phyloP scores from a whole-genome alignment of 2,329 filamentous ascomycete species.

The Botryotinia convoluta region DNA sequence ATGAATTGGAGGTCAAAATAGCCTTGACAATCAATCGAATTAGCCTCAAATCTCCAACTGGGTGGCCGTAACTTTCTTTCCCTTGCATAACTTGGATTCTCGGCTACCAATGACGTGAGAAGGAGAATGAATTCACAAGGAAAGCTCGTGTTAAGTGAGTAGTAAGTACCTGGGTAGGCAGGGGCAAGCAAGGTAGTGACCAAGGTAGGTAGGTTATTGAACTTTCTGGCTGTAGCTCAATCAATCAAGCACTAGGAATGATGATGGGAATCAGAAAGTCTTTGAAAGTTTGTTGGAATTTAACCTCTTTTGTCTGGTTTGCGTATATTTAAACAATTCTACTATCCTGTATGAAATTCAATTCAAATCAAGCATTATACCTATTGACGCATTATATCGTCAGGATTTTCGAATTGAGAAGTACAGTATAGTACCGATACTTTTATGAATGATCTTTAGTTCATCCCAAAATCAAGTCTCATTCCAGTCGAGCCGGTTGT shows the following conservation, averaged over 20 bases:
- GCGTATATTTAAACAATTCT: not conserved
- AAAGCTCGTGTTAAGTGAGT: not conserved
- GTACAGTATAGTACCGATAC: not conserved
- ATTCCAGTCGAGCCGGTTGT: not conserved
- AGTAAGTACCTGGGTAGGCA: not conserved
- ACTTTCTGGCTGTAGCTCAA: not conserved
- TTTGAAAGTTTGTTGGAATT: not conserved
- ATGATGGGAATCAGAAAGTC: not conserved
- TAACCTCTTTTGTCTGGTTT: not conserved
- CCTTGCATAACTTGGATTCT: conserved; percentile 1
- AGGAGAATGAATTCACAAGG: not conserved
- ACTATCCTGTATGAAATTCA: not conserved
- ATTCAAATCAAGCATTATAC: not conserved
- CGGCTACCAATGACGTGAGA: not conserved
- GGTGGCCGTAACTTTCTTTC: not conserved
- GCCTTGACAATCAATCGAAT: not conserved
- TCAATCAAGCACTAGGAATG: not conserved
- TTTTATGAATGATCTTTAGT: not conserved
- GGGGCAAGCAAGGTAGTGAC: not conserved
- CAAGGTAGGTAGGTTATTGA: not conserved
- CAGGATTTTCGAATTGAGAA: not conserved
- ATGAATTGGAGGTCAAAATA: not conserved
- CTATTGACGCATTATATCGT: not conserved
- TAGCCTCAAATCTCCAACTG: not conserved
- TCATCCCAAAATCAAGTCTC: not conserved